phyloP scores from a whole-genome alignment of 768 basidiomycete species.

The Pleurotus pulmonarius region DNA sequence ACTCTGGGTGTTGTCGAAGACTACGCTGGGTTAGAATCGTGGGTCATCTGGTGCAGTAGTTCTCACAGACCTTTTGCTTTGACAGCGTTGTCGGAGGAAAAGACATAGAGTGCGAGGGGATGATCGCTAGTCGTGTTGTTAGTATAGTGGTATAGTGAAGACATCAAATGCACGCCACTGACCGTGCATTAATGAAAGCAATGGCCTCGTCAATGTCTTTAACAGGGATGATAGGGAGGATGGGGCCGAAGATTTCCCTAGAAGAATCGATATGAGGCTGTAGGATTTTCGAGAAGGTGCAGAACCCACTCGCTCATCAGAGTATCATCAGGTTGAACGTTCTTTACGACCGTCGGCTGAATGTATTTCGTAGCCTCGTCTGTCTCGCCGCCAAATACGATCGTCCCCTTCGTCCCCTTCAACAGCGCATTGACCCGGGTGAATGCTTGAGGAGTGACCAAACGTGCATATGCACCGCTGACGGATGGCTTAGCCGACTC shows the following conservation, averaged over 20 bases:
- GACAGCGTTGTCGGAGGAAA: conserved; percentile 53
- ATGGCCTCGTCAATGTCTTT: conserved; percentile 71
- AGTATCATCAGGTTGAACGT: conserved; percentile 60
- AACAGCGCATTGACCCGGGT: conserved; percentile 58
- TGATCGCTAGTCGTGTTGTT: conserved; percentile 45
- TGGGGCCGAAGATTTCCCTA: conserved; percentile 83
- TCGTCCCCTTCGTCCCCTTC: conserved; percentile 60
- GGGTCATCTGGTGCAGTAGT: not conserved
- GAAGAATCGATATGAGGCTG: not conserved
- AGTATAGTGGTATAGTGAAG: not conserved
- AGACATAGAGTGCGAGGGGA: conserved; percentile 77
- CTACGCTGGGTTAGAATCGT: conserved; percentile 25
- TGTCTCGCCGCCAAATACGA: conserved; percentile 62
- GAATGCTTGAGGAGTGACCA: conserved; percentile 53
- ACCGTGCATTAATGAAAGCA: conserved; percentile 61
- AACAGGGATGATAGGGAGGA: conserved; percentile 73
- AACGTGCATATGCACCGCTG: conserved; percentile 43
- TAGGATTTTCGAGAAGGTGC: not conserved
- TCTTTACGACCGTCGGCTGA: conserved; percentile 68
- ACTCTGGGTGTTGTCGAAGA: conserved; percentile 67
- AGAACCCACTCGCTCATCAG: conserved; percentile 70
- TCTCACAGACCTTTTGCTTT: conserved; percentile 53
- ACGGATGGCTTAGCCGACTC: conserved; percentile 40
- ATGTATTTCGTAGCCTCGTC: conserved; percentile 60
- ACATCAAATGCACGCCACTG: conserved; percentile 8